phyloP scores from a whole-genome alignment of 176 grass and related monocot species.

The Avena sativa region DNA sequence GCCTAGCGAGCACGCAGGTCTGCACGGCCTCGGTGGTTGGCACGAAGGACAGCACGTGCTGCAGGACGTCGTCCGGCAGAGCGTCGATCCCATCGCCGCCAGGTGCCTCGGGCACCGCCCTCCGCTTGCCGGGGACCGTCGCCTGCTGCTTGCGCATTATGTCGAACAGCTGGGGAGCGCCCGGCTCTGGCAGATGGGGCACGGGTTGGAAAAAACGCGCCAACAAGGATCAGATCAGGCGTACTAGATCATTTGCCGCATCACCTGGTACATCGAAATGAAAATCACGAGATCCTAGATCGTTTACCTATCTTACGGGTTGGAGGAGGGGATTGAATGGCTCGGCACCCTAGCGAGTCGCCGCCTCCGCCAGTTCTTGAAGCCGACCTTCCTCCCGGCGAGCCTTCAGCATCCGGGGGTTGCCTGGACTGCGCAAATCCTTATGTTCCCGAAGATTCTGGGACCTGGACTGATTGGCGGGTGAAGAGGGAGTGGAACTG shows the following conservation, averaged over 20 bases:
- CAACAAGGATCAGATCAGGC: background rate
- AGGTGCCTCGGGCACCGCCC: background rate
- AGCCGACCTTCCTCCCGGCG: background rate
- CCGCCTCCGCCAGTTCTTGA: background rate
- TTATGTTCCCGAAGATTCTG: background rate
- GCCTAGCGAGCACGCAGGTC: background rate
- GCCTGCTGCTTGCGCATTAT: background rate
- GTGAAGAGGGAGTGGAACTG: background rate
- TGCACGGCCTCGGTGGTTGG: constrained; percentile 24
- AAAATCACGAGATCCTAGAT: background rate
- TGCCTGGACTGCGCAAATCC: background rate
- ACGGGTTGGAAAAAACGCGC: background rate
- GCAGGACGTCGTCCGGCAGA: constrained; percentile 26
- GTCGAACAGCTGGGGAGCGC: constrained; percentile 29
- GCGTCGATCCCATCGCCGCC: background rate
- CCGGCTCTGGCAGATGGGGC: background rate
- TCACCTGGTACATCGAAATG: background rate
- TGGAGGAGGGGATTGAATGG: background rate
- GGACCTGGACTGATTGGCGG: background rate
- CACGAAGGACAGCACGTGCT: constrained; percentile 39
- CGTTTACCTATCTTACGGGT: background rate
- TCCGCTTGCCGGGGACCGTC: background rate
- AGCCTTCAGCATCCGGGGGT: background rate
- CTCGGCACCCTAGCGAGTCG: background rate
- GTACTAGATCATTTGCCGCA: background rate